Percentiles rank a stretch among this genome's conserved stretches.
Evolutionary conservation across 2,329 filamentous ascomycete species (phyloP).

Genomic region (Pestalotiopsis sp.): DNA sequence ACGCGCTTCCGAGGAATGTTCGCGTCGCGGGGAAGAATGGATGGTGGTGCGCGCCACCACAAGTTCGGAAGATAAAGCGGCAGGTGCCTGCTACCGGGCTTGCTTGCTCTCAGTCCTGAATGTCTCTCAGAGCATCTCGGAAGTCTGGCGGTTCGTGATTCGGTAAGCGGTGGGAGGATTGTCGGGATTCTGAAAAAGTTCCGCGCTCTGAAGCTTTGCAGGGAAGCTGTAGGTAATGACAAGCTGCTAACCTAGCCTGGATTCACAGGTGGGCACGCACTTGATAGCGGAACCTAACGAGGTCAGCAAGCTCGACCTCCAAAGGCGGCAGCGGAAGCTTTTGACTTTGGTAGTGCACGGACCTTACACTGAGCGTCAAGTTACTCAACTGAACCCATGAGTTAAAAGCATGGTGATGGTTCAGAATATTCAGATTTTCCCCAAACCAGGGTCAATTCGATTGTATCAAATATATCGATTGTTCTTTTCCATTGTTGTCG

Average conservation of each 20-base stretch:
- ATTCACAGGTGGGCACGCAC: not conserved
- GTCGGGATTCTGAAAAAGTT: not conserved
- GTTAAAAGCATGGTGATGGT: not conserved
- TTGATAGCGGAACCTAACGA: not conserved
- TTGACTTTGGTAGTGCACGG: not conserved
- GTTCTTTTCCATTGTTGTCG: not conserved
- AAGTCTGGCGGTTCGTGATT: not conserved
- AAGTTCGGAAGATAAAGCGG: not conserved
- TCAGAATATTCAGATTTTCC: not conserved
- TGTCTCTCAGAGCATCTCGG: not conserved
- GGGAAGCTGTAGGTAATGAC: not conserved
- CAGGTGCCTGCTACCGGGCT: not conserved
- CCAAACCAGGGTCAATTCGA: no score
- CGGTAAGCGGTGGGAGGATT: not conserved
- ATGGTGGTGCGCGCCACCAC: not conserved
- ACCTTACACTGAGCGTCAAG: not conserved
- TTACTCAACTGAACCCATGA: not conserved
- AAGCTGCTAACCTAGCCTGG: not conserved
- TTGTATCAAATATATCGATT: not conserved
- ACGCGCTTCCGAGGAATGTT: not conserved
- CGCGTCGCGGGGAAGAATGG: slow-evolving; percentile 1
- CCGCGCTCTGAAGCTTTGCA: not conserved
- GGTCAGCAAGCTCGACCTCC: not conserved
- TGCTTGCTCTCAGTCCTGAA: not conserved
- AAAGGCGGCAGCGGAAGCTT: not conserved